These are phyloP conservation scores for Ustilago shanxiensis DNA, from an alignment of 1,284 basidiomycete genomes.

Conservation along the genomic window DNA sequence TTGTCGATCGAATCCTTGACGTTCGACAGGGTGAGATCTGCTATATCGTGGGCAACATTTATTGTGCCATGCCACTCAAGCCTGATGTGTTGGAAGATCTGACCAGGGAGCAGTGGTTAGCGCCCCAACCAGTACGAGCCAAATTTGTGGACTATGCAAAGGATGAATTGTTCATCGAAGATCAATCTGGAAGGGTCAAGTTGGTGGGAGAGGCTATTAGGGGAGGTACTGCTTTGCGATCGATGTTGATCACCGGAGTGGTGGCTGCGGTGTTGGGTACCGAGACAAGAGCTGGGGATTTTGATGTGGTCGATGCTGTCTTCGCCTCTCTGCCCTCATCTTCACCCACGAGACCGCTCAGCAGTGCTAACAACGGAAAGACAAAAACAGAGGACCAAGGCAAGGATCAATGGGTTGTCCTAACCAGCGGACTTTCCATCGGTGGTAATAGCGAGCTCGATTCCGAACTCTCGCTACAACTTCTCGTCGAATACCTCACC, in stretches of 20 bases:
- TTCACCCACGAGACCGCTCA: neutral
- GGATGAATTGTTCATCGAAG: conserved; percentile 90
- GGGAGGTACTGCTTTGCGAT: conserved; percentile 37
- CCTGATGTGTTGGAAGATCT: conserved; percentile 96
- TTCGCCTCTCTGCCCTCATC: conserved; percentile 75
- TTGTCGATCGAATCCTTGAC: conserved; percentile 88
- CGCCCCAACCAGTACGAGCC: conserved; percentile 76
- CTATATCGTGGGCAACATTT: conserved; percentile 93
- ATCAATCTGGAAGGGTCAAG: conserved; percentile 90
- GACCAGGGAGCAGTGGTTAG: conserved; percentile 91
- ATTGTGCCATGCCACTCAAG: conserved; percentile 97
- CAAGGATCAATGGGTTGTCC: conserved; percentile 56
- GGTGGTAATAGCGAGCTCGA: conserved; percentile 70
- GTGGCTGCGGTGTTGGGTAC: conserved; percentile 89
- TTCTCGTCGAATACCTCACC: conserved; percentile 80
- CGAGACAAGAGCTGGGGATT: conserved; percentile 89
- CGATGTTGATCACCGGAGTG: conserved; percentile 72
- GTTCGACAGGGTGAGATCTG: conserved; percentile 86
- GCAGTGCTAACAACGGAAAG: neutral
- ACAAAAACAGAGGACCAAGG: conserved; percentile 1
- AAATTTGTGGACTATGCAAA: conserved; percentile 75
- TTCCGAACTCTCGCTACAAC: conserved; percentile 50
- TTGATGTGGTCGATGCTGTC: conserved; percentile 92
- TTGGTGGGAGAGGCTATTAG: conserved; percentile 79
- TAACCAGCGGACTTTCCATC: conserved; percentile 71